Base-by-base conservation (phyloP, 345 rosid genomes). In the Microcos paniculata region DNA sequence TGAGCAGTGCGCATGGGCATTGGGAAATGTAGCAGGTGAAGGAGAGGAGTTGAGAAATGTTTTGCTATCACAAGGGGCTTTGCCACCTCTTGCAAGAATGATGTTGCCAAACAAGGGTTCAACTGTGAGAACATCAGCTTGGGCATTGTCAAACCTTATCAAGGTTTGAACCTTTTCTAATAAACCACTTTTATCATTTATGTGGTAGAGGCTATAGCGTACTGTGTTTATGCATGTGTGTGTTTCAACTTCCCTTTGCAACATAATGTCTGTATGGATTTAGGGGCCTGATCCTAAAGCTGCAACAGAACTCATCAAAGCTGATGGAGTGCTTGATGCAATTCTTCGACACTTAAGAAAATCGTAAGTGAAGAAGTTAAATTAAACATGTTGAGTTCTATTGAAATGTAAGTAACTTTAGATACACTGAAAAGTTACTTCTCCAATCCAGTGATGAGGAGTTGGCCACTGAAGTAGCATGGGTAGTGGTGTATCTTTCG, bases 1-100 rank as follows among this genome's bases (percentile, higher is more conserved):
- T 61, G 99, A 94, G 92, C 98, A 94, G 81, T 94, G 98, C 73
- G 94, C 98, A 46, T 92, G 98, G 99, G 99, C 97, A 24, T 83
- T 93, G 83, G 99, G 98, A 77, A 96, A 96, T 85, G 97, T 91
- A 71, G 99, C 99, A 16, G 95, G 97, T 75, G 98, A 94, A 87
- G 99, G 98, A 81, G 94, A 90, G 83, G 99, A 92, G 71, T 84
- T 96, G 77, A 88, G 97, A 78, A 89, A 84, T 83, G 81, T 94
- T 79, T 87, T 96, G 86, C 87, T 94, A 78, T 87, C 92, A 35
- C 99, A 96, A 85, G 98, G 99, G 64, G 94, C 92, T 84, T 87
- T 94, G 76, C 85, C 81, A 68, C 91, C 99, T 79, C 92, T 96
- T 75, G 97, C 98, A 45, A 95, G 92, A 84, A 96, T 94, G 98